Evolutionary conservation across 352 stramenopile species (phyloP), one percentile per base, ranked within the genome.

Genomic region (Globisporangium uncinulatum): DNA sequence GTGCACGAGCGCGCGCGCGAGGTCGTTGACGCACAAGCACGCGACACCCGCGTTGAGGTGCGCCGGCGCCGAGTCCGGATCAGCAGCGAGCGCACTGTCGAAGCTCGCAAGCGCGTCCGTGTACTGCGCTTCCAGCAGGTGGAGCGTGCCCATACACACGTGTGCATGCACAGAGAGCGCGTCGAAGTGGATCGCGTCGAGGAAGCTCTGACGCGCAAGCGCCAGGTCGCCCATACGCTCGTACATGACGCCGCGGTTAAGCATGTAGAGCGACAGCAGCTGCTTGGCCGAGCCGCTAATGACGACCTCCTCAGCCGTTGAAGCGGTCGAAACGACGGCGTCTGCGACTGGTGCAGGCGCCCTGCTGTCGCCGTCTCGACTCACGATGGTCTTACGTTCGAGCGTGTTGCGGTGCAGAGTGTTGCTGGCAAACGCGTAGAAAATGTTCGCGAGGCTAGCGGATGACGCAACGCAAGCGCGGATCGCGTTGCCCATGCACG

Each of bases 151-250:
- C 31, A 88, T 65, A 44, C 72, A 81, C 14, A 92, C 53, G 34
- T 87, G 67, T 11, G 69, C 74, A 24, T 82, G 57, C 5, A 73
- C 65, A 2, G 77, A 83, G n/a, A 87, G 56, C 10, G 77, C 60
- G 44, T 92, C 82, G 52, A 90, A 90, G 59, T 88, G 71, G 17
- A 79, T 62, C 14, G 79, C 79, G 37, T 90, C 79, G 21, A 55
- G 54, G 57, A 83, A 92, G 55, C 90, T 74, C 45, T 75, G 64
- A 11, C 65, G 66, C 11, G 82, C 79, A 24, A 76, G 63, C 9
- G 73, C 68, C 15, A 85, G 62, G n/a, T 71, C 37, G 4, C 69
- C 66, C 34, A 81, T 55, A 4, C 73, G 80, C 55, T 92, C 77
- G 14, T 86, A 71, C 47, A 89, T 59, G 44, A 89, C 74, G 6